Evolutionary conservation across 176 grass and related monocot genomes (phyloP), one percentile per base, ranked within the genome.

Genomic region (Oryza australiensis): DNA sequence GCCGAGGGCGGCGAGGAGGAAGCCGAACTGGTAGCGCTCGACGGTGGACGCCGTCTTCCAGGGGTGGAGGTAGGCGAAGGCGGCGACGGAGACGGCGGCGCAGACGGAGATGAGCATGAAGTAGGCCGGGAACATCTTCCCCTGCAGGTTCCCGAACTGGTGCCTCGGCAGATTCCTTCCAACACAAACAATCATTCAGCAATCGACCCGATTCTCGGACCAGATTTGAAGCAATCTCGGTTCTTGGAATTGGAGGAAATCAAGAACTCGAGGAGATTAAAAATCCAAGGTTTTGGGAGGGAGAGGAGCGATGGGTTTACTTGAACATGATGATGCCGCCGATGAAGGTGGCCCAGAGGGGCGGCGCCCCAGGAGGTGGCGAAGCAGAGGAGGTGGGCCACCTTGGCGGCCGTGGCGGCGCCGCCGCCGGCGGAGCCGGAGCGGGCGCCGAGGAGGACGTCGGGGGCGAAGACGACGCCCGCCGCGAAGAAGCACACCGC

Each of bases 291-390:
- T 41, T 83, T 64, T 35, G 32, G 16, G 65, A 38, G 5, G 28
- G 23, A 38, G 15, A n/a, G n/a, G 11, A 42, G 24, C 9, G 1
- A 51, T 2, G 67, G 27, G 42, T 8, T 81, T 80, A 97, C 95
- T 98, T 98, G 90, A 95, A 98, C 90, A 94, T 95, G 90, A 98
- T 84, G 92, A 98, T 95, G 53, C 95, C 95, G 16, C 95, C 95
- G 82, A 98, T 91, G 88, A 98, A 98, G 88, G 95, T 98, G 74
- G 90, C 92, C 95, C 95, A 98, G 76, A 98, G 88, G 88, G 35
- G 92, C 84, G 59, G 92, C 87, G 75, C 95, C 95, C 87, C 90
- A 98, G 30, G 90, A 82, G 75, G 92, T 93, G 69, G 95, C 86
- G 82, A 98, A 98, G 88, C 86, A 89, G 84, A 98, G 87, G 81